These are phyloP conservation scores for Paramecium bursaria DNA, from an alignment of 73 alveolate species.

Conservation along the genomic window DNA sequence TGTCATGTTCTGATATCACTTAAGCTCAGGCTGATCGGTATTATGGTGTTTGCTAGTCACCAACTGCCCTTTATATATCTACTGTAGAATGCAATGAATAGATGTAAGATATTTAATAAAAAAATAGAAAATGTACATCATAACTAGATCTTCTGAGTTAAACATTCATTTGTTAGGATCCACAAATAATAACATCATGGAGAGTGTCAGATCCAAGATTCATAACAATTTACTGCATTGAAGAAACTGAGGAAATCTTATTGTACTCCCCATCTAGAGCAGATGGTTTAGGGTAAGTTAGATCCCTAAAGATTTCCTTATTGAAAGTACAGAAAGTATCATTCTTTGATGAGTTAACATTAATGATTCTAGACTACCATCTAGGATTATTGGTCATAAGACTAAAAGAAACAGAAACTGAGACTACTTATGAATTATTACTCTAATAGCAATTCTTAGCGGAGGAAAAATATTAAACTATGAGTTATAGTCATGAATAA, in stretches of 20 bases:
- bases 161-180: background rate
- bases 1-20: constrained; percentile 37
- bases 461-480: constrained; percentile 29
- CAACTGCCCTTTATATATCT: constrained; percentile 8
- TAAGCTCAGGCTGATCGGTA: background rate
- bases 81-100: background rate
- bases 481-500: constrained; percentile 42
- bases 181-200: constrained; percentile 12
- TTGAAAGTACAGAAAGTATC: constrained; percentile 29
- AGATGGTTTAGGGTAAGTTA: background rate
- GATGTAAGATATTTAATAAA: background rate
- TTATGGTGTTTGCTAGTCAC: constrained; percentile 18
- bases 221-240: constrained; percentile 30
- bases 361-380: constrained; percentile 18
- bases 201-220: constrained; percentile 29
- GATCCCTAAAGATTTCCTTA: background rate
- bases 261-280: background rate
- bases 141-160: background rate
- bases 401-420: constrained; percentile 4
- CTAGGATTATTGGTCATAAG: constrained; percentile 1
- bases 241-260: background rate
- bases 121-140: background rate
- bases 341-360: constrained; percentile 27
- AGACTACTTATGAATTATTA: constrained; percentile 3
- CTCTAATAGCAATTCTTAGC: constrained; percentile 11